Base-by-base conservation (phyloP, 2,329 filamentous ascomycete genomes). In the Fusarium nygamai region DNA sequence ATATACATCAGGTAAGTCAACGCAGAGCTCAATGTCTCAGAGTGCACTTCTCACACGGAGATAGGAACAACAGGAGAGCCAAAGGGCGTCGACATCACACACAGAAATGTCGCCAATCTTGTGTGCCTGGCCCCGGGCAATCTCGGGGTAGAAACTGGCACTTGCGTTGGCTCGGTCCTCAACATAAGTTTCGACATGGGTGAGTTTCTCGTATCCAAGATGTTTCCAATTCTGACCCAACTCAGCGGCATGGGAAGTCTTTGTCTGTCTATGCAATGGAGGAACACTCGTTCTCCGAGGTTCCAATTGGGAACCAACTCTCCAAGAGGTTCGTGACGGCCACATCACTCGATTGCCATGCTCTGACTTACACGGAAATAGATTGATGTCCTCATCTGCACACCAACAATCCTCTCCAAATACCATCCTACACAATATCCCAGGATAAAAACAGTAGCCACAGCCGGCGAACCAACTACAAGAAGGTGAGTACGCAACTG, bases 101-200 rank as follows among this genome's bases (percentile, higher is more conserved):
- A 91, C 68, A 79, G 79, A 41, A 88, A 89, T 72, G 86, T 90
- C 24, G 84, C 86, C 22, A 90, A 90, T 77, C 81, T 89, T 17
- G 80, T 90, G 10, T 85, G 86, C 63, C 78, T 86, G 33, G 83
- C 84, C 29, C 88, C 89, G 1, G 88, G 86, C 11, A 85, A 84
- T 64, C 77, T 91, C 22, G 86, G 85, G 7, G 87, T 91, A 58
- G 80, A 74, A 17, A 79, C 83, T 5, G 88, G 88, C 19, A 86
- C 83, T 17, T 84, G 84, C 19, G 88, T 91, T 13, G 88, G 86
- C 6, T 88, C 89, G 63, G 82, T 90, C 12, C 82, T 91, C 46
- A 90, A 88, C 69, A 86, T 91, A 50, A 87, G 87, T 48, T 91
- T 91, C 70, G 89, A 91, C 71, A 90, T 91, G 88, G 87, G 88